Evolutionary conservation across 306 rosid species (phyloP), one percentile per base, ranked within the genome.

Genomic region (Ammopiptanthus mongolicus): DNA sequence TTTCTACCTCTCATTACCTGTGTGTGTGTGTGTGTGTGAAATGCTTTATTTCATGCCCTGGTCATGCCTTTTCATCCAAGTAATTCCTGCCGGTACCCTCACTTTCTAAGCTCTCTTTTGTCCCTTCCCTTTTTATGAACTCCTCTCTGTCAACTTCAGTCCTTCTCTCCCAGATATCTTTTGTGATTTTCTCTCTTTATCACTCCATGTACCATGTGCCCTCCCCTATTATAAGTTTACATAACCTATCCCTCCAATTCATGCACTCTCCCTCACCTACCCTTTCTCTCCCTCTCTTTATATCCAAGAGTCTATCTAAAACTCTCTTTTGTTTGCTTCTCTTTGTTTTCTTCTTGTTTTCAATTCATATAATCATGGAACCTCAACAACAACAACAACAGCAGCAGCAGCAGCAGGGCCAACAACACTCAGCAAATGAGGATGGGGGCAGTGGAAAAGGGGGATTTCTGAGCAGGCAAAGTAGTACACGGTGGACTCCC

Each of bases 401-500:
- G n/a, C n/a, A n/a, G n/a, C n/a, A n/a, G n/a, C n/a, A n/a, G n/a
- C 69, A 60, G 18, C 71, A 71, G 36, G 15, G 31, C 65, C 85
- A 80, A 52, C 69, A 78, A 3, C 55, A 74, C n/a, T 18, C 56
- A 57, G 71, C 33, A 50, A 76, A 58, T 13, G 86, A 81, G 47
- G 89, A 70, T 14, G 88, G 83, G 0, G 77, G 81, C 50, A 73
- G 80, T 71, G 85, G 88, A 14, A 71, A 65, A 73, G 80, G 88
- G 19, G 90, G 91, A 2, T 88, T 75, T 64, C 3, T 84, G 61
- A 86, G 88, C 84, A 86, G 99, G 89, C 99, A 93, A 74, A 90
- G 98, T 59, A 95, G 96, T 78, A 90, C 85, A 5, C 47, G 98
- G 55, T 93, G 98, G 98, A 93, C 98, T 5, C 98, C 98, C 12